These are phyloP conservation scores for Boletus sensibilis DNA, from an alignment of 768 basidiomycete species.

Conservation along the genomic window DNA sequence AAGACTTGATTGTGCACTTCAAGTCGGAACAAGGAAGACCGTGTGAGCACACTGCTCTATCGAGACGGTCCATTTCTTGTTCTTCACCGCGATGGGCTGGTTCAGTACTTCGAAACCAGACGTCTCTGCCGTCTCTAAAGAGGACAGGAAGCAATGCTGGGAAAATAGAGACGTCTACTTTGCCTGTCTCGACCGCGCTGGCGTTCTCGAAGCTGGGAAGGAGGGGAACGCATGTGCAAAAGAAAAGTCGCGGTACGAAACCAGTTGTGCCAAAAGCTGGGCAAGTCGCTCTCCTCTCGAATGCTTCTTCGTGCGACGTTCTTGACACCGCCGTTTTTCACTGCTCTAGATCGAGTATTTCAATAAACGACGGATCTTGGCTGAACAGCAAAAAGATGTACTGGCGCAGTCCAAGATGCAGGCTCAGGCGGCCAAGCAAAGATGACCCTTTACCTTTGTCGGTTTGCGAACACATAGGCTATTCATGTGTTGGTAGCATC, in stretches of 20 bases:
- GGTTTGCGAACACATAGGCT: neutral
- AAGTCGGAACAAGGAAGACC: neutral
- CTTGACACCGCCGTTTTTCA: neutral
- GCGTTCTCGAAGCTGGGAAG: slow-evolving; percentile 73
- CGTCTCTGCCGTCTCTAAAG: slow-evolving; percentile 44
- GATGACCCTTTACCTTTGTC: neutral
- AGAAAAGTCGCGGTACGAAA: slow-evolving; percentile 61
- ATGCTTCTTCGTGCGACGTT: slow-evolving; percentile 1
- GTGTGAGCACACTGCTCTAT: slow-evolving; percentile 17
- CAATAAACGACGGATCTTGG: slow-evolving; percentile 84
- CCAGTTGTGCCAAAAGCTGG: slow-evolving; percentile 86
- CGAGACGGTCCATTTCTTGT: neutral
- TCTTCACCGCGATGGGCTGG: slow-evolving; percentile 29
- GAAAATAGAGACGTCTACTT: slow-evolving; percentile 82
- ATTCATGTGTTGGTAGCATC: slow-evolving; percentile 7
- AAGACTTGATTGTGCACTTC: neutral
- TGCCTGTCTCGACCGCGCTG: slow-evolving; percentile 69
- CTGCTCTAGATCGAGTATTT: slow-evolving; percentile 83
- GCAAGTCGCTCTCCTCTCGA: slow-evolving; percentile 43
- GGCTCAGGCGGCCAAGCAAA: slow-evolving; percentile 31
- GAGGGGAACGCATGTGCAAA: slow-evolving; percentile 57
- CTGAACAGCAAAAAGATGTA: slow-evolving; percentile 73
- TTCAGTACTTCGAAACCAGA: slow-evolving; percentile 41
- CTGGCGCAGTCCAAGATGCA: slow-evolving; percentile 48
- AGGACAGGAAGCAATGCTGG: slow-evolving; percentile 85